Base-by-base conservation (phyloP, 768 basidiomycete species). In the Lactarius pseudohatsudake region DNA sequence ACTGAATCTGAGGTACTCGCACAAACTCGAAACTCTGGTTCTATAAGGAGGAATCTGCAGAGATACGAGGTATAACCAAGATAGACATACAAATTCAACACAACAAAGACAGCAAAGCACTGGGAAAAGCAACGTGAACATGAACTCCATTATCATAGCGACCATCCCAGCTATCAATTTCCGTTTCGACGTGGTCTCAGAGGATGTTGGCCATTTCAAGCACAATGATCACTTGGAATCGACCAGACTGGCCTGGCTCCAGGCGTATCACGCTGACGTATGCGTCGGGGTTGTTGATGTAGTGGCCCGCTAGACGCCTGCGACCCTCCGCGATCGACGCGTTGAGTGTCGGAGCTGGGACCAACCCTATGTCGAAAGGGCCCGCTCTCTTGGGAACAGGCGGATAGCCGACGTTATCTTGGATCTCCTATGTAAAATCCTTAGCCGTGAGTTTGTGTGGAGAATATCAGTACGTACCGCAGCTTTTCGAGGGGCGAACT, bases 241-340 rank as follows among this genome's bases (percentile, higher is more conserved):
- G 47, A 32, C 64, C 57, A 15, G 50, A n/a, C 1, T 50, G 26
- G 1, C 57, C 38, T 10, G 6, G 20, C 20, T 59, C 47, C 13
- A 54, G 26, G 28, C 38, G 58, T 13, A 64, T 36, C 7, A 11
- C 6, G 26, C 50, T 32, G 53, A 64, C 15, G 20, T 41, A 8
- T 3, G 64, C 9, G 10, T 22, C 57, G 0, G 57, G 47, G 50
- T 64, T 43, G 38, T 59, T 53, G 57, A 64, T 5, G 47, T 64
- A 59, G 57, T 26, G 47, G 2, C 3, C 26, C 3, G 64, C 64
- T 11, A 59, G 15, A 40, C 28, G 57, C 58, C 50, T 53, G 22
- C 58, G 64, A 26, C n/a, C 28, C 38, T 59, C 57, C 32, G 8
- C 6, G 2, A 26, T 38, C 0, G 43, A 20, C 43, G 9, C 38